phyloP scores from a whole-genome alignment of 306 rosid genomes.

The Castanopsis chinensis region DNA sequence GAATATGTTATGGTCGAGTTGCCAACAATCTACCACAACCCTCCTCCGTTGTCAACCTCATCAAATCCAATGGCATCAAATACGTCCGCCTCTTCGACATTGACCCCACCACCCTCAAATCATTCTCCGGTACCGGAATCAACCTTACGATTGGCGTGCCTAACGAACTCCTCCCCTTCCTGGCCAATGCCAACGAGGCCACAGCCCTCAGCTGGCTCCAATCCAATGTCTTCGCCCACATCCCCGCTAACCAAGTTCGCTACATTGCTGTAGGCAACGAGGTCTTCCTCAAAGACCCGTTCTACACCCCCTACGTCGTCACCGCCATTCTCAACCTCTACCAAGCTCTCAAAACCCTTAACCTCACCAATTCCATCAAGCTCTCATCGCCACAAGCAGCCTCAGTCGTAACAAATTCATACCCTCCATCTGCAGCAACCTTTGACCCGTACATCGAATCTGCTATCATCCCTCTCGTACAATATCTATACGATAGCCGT shows the following conservation, averaged over 20 bases:
- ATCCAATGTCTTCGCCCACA: slow-evolving; percentile 10
- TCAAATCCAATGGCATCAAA: slow-evolving; percentile 20
- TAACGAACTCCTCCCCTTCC: slow-evolving; percentile 37
- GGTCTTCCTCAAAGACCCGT: slow-evolving; percentile 31
- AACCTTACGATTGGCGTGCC: slow-evolving; percentile 26
- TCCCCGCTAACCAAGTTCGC: slow-evolving; percentile 16
- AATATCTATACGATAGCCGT: slow-evolving; percentile 5
- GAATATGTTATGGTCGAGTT: slow-evolving; percentile 32
- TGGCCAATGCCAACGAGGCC: slow-evolving; percentile 3
- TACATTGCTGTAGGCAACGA: slow-evolving; percentile 37
- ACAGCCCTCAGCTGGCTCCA: slow-evolving; percentile 28
- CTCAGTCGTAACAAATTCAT: slow-evolving; percentile 14
- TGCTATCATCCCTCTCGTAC: slow-evolving; percentile 18
- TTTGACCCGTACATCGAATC: slow-evolving; percentile 14
- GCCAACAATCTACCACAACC: slow-evolving; percentile 28
- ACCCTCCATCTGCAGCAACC: slow-evolving; percentile 24
- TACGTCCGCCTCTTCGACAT: slow-evolving; percentile 25
- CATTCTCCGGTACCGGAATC: slow-evolving; percentile 25
- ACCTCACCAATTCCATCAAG: slow-evolving; percentile 12
- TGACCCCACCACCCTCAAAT: slow-evolving; percentile 10
- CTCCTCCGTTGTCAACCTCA: neutral
- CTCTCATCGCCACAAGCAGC: slow-evolving; percentile 33
- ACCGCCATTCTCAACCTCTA: slow-evolving; percentile 33
- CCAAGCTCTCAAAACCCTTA: slow-evolving; percentile 33
- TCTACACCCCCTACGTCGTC: slow-evolving; percentile 21